Percentiles rank a stretch among this genome's conserved stretches.
phyloP scores from a whole-genome alignment of 345 rosid genomes.

The Murraya koenigii region DNA sequence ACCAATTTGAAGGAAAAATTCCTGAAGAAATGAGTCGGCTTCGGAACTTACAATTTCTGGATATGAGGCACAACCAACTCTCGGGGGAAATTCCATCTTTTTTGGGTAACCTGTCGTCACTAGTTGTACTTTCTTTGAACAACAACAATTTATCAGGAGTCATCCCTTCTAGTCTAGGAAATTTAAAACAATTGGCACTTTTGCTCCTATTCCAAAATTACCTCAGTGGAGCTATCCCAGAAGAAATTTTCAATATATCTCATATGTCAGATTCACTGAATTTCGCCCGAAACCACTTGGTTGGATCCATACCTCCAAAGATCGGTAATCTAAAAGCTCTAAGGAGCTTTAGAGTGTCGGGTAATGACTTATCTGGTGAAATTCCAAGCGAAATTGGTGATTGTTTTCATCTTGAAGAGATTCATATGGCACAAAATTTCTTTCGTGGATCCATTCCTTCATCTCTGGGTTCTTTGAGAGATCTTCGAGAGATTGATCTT shows the following conservation, averaged over 20 bases:
- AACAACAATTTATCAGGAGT: conserved; percentile 22
- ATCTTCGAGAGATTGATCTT: background rate
- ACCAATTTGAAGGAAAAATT: conserved; percentile 1
- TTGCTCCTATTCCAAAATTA: conserved; percentile 7
- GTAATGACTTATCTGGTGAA: background rate
- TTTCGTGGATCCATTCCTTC: background rate
- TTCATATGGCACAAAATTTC: background rate
- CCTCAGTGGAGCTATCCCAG: conserved; percentile 14
- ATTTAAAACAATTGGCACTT: background rate
- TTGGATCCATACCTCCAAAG: background rate
- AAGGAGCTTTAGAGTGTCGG: background rate
- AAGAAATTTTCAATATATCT: conserved; percentile 4
- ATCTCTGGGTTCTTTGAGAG: background rate
- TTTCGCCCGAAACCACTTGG: background rate
- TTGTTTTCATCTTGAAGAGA: background rate
- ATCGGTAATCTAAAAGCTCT: background rate
- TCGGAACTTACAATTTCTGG: background rate
- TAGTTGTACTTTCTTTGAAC: conserved; percentile 5
- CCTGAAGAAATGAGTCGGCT: background rate
- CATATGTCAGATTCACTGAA: background rate
- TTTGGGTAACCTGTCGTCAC: conserved; percentile 14
- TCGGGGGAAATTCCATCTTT: conserved; percentile 6
- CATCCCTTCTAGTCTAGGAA: conserved; percentile 20
- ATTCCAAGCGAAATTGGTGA: conserved; percentile 3
- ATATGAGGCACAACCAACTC: background rate